Evolutionary conservation across 2,329 filamentous ascomycete species (phyloP), one percentile per base, ranked within the genome.

Genomic region (Pseudonectria buxi): DNA sequence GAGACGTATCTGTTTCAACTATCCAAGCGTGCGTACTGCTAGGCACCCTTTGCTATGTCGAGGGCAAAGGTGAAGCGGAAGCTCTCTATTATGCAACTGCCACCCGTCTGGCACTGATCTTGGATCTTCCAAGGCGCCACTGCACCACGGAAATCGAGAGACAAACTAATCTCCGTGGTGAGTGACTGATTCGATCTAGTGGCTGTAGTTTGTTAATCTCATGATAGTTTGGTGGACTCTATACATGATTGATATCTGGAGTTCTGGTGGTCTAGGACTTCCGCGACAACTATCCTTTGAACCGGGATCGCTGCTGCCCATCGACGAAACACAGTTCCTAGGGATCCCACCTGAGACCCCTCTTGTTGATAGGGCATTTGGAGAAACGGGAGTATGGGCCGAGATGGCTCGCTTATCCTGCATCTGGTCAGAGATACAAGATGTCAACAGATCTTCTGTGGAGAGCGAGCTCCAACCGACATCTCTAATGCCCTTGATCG

Each of bases 191-290:
- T n/a, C n/a, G n/a, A n/a, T n/a, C n/a, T n/a, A n/a, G n/a, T n/a
- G n/a, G n/a, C n/a, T n/a, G n/a, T n/a, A n/a, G n/a, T n/a, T n/a
- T n/a, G n/a, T n/a, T n/a, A n/a, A n/a, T n/a, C n/a, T n/a, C n/a
- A n/a, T n/a, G n/a, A n/a, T n/a, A 38, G 36, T 39, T 16, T 39
- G 32, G 32, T 39, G 36, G 32, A 30, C 36, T 10, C 32, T 39
- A 4, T 39, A 39, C 28, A 39, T 39, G 36, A 39, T 35, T 24
- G 36, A 39, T 15, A 31, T 32, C 11, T 39, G 36, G 32, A 31
- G 26, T 27, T 39, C 36, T 10, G 26, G 18, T 3, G 32, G 32
- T 4, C 28, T 39, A 5, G 12, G 33, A 14, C 32, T 39, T 4
- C 33, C 36, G 5, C 31, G 36, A 14, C 30, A 30, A 13, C 14